These are phyloP conservation scores for Penicillium silybi DNA, from an alignment of 495 filamentous ascomycete species.

Conservation along the genomic window DNA sequence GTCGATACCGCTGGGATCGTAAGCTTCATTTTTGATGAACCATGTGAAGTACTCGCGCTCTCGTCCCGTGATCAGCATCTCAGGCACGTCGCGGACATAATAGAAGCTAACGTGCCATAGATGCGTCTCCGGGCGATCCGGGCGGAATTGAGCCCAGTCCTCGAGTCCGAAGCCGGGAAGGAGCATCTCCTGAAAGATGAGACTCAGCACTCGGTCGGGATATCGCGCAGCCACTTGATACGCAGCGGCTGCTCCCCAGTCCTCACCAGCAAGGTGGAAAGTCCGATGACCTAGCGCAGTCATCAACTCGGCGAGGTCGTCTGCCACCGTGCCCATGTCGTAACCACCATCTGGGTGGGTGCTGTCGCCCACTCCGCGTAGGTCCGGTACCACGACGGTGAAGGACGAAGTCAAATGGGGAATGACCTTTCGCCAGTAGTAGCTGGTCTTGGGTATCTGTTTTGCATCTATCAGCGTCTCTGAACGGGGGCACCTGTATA, in stretches of 20 bases:
- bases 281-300: not conserved
- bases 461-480: not conserved
- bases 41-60: constrained; percentile 38
- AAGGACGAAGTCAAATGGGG: constrained; percentile 39
- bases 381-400: constrained; percentile 39
- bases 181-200: not conserved
- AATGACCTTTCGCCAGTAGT: constrained; percentile 42
- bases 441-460: constrained; percentile 39
- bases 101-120: constrained; percentile 43
- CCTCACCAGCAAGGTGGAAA: not conserved
- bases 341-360: constrained; percentile 35
- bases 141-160: not conserved
- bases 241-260: not conserved
- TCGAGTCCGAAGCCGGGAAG: not conserved
- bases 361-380: constrained; percentile 42
- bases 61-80: constrained; percentile 35
- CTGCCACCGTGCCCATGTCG: constrained; percentile 33
- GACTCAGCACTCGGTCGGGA: constrained; percentile 1
- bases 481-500: not conserved
- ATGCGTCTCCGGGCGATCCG: not conserved
- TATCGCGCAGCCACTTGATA: constrained; percentile 3
- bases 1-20: constrained; percentile 5
- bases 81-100: constrained; percentile 37
- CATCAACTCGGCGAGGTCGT: constrained; percentile 13
- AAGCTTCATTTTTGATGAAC: constrained; percentile 40